phyloP scores from a whole-genome alignment of 352 stramenopile species.

The Phytophthora melonis region DNA sequence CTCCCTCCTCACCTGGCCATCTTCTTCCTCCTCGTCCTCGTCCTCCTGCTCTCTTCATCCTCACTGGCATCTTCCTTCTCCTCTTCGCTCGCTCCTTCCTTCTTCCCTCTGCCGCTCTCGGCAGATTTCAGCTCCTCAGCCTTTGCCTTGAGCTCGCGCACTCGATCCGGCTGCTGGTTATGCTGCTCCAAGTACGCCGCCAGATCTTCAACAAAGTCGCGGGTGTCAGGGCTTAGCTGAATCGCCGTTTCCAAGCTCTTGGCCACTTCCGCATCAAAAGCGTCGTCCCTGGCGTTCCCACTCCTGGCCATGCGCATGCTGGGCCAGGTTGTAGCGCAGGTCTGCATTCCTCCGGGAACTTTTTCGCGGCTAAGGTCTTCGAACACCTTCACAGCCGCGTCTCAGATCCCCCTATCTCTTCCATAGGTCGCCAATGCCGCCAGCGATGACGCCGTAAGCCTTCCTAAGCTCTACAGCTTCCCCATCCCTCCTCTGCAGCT shows the following conservation, averaged over 20 bases:
- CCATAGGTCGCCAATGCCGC: constrained; percentile 64
- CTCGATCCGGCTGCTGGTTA: constrained; percentile 18
- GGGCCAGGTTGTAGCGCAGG: constrained; percentile 75
- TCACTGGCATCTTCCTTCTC: no score
- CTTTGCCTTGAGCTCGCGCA: constrained; percentile 37
- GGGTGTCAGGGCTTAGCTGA: constrained; percentile 45
- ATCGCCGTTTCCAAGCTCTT: constrained; percentile 56
- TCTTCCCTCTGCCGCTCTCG: not conserved
- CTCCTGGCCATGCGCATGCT: constrained; percentile 69
- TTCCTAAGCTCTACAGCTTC: constrained; percentile 40
- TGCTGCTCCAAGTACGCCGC: constrained; percentile 50
- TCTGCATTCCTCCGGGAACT: constrained; percentile 58
- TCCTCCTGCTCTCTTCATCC: constrained; percentile 24
- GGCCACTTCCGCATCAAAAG: constrained; percentile 30
- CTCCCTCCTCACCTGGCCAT: constrained; percentile 20
- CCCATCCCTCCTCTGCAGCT: constrained; percentile 16
- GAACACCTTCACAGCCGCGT: constrained; percentile 61
- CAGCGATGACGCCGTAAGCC: constrained; percentile 60
- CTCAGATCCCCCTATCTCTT: constrained; percentile 60
- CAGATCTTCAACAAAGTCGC: constrained; percentile 64
- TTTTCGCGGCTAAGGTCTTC: constrained; percentile 40
- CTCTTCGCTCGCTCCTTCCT: constrained; percentile 5
- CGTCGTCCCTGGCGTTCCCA: constrained; percentile 20
- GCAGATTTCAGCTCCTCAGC: constrained; percentile 14
- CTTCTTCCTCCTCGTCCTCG: constrained; percentile 20